phyloP scores from a whole-genome alignment of 805 yeast species.

The Cyberlindnera saturnus region DNA sequence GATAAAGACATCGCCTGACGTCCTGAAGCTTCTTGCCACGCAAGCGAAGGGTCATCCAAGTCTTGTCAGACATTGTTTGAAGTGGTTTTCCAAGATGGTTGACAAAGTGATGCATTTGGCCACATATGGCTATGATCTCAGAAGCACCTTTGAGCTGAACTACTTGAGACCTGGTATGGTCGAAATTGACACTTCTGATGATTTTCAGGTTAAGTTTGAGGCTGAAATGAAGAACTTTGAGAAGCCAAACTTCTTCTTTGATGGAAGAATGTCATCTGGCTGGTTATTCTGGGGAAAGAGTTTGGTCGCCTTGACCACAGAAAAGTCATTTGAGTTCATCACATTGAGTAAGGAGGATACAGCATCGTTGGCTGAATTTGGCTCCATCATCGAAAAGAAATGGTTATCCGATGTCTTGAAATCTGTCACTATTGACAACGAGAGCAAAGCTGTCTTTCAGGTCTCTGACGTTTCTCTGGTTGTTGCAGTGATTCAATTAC shows the following conservation, averaged over 20 bases:
- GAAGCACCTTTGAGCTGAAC: constrained; percentile 35
- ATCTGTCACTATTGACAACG: constrained; percentile 59
- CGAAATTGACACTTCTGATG: constrained; percentile 33
- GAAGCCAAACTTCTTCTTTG: constrained; percentile 49
- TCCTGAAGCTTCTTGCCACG: constrained; percentile 38
- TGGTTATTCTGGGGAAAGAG: constrained; percentile 72
- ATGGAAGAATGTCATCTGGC: constrained; percentile 51
- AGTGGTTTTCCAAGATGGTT: constrained; percentile 50
- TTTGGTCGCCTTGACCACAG: constrained; percentile 36
- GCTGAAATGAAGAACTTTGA: constrained; percentile 45
- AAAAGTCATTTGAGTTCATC: constrained; percentile 23
- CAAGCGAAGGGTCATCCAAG: constrained; percentile 56
- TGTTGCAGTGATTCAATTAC: constrained; percentile 41
- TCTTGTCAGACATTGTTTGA: constrained; percentile 52
- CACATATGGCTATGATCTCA: constrained; percentile 40
- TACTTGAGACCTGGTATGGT: constrained; percentile 31
- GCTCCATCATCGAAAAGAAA: constrained; percentile 40
- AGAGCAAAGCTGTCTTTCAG: constrained; percentile 59
- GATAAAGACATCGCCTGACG: constrained; percentile 33
- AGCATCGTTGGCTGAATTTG: constrained; percentile 35
- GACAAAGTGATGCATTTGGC: constrained; percentile 41
- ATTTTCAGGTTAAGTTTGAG: constrained; percentile 37
- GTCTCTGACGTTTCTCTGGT: constrained; percentile 58
- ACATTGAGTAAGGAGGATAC: constrained; percentile 38
- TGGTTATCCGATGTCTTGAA: constrained; percentile 53